A percentile compares a stretch with the other conserved stretches of the same genome.
These are phyloP conservation scores for Raffaelea arxii DNA, from an alignment of 2,329 filamentous ascomycete species.

Conservation along the genomic window DNA sequence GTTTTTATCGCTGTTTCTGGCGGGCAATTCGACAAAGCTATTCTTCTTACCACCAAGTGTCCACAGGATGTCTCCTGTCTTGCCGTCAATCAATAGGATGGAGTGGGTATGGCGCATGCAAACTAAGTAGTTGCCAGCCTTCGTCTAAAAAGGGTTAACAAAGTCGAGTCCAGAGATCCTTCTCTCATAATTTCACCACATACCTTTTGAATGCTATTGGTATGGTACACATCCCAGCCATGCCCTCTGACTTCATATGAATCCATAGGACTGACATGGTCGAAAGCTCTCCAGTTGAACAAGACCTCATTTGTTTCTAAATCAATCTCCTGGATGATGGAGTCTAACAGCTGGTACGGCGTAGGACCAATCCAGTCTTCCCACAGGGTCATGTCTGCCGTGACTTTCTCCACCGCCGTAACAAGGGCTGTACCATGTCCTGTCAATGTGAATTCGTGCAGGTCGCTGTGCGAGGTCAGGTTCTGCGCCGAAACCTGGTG, in stretches of 20 bases:
- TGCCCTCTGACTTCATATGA: slow-evolving; percentile 8
- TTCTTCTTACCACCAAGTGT: slow-evolving; percentile 32
- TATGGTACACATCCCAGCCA: slow-evolving; percentile 39
- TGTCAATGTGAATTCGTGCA: slow-evolving; percentile 47
- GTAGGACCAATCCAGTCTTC: slow-evolving; percentile 36
- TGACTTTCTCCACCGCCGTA: slow-evolving; percentile 41
- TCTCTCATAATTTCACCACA: no score
- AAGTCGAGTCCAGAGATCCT: no score
- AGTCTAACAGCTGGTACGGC: slow-evolving; percentile 39
- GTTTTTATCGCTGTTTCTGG: slow-evolving; percentile 8
- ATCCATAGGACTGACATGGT: slow-evolving; percentile 27
- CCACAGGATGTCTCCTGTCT: slow-evolving; percentile 34
- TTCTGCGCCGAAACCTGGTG: slow-evolving; percentile 26
- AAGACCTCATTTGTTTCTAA: slow-evolving; percentile 43
- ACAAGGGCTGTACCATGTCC: slow-evolving; percentile 43
- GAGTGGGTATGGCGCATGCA: slow-evolving; percentile 31
- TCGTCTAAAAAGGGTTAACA: no score
- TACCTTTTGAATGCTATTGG: slow-evolving; percentile 36
- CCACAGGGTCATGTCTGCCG: slow-evolving; percentile 31
- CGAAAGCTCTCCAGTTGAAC: slow-evolving; percentile 49
- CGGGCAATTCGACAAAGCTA: slow-evolving; percentile 25
- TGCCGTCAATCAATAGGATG: slow-evolving; percentile 29
- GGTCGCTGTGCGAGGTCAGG: slow-evolving; percentile 34
- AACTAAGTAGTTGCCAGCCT: slow-evolving; percentile 33
- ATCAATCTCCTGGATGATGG: slow-evolving; percentile 40